Evolutionary conservation across 2,329 filamentous ascomycete genomes (phyloP).

Genomic region (Neofusicoccum kwambonambiense): DNA sequence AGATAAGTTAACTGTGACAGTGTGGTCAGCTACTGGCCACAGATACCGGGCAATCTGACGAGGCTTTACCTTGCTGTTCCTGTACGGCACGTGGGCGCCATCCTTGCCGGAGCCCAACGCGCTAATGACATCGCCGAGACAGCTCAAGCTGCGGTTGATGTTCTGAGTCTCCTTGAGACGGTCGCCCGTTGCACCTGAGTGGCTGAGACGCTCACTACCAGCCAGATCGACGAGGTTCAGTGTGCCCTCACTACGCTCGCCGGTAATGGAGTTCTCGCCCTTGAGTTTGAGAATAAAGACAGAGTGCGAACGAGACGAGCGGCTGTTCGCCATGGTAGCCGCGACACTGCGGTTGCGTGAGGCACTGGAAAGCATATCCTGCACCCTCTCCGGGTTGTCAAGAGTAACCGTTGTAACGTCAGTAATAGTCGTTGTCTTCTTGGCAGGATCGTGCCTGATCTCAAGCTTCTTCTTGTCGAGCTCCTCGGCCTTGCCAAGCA

Average conservation of each 20-base stretch:
- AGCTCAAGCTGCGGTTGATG: conserved; percentile 93
- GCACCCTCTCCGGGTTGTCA: conserved; percentile 76
- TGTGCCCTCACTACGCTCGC: conserved; percentile 85
- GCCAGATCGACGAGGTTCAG: conserved; percentile 95
- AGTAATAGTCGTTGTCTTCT: conserved; percentile 77
- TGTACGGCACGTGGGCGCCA: conserved; percentile 80
- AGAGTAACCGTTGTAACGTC: conserved; percentile 76
- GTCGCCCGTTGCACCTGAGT: conserved; percentile 82
- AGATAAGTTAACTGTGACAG: conserved; percentile 69
- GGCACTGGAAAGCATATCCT: conserved; percentile 75
- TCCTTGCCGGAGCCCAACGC: conserved; percentile 82
- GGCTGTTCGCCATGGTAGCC: conserved; percentile 95
- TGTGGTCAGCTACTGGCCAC: conserved; percentile 22
- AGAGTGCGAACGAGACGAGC: conserved; percentile 90
- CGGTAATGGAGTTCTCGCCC: conserved; percentile 69
- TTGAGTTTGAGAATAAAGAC: conserved; percentile 82
- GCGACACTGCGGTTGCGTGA: conserved; percentile 87
- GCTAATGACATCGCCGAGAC: conserved; percentile 90
- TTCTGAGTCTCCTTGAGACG: conserved; percentile 91
- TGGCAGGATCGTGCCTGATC: conserved; percentile 79
- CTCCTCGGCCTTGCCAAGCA: conserved; percentile 70
- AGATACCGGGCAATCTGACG: too few species aligned
- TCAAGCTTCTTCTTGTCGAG: conserved; percentile 82
- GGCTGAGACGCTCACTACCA: conserved; percentile 85
- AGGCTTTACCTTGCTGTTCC: conserved; percentile 78